Evolutionary conservation across 768 basidiomycete genomes (phyloP).

Genomic region (Basidioascus undulatus): DNA sequence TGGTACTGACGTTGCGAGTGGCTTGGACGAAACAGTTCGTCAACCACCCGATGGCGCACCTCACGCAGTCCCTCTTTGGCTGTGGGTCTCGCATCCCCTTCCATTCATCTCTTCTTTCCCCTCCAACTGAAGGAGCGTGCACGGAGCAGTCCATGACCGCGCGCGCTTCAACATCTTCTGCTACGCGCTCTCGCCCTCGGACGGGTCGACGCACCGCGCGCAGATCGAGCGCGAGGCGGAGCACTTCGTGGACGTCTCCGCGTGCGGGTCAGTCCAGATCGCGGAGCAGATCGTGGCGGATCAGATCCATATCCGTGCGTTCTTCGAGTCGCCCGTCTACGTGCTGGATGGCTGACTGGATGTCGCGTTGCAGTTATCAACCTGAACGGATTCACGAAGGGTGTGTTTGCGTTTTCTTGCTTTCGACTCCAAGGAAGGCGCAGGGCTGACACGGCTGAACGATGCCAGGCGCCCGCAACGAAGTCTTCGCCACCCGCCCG

Average conservation of each 20-base stretch:
- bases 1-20: neutral
- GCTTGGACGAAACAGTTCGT: too few species aligned
- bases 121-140: too few species aligned
- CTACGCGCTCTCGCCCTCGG: constrained; percentile 28
- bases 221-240: constrained; percentile 23
- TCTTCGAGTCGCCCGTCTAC: constrained; percentile 5
- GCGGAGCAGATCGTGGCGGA: constrained; percentile 22
- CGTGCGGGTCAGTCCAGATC: constrained; percentile 19
- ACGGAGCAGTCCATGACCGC: constrained; percentile 24
- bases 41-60: constrained; percentile 29
- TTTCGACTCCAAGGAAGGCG: too few species aligned
- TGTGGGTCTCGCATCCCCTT: too few species aligned
- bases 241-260: constrained; percentile 24
- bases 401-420: too few species aligned
- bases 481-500: constrained; percentile 28
- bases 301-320: constrained; percentile 26
- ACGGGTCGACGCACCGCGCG: constrained; percentile 24
- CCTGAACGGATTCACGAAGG: constrained; percentile 30
- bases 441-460: too few species aligned
- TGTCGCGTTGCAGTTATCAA: constrained; percentile 20
- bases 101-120: too few species aligned
- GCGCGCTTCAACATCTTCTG: constrained; percentile 23
- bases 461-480: constrained; percentile 28
- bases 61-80: constrained; percentile 29
- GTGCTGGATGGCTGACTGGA: constrained; percentile 1